Evolutionary conservation across 768 basidiomycete genomes (phyloP), one percentile per base, ranked within the genome.

Genomic region (Gloeophyllum trabeum): DNA sequence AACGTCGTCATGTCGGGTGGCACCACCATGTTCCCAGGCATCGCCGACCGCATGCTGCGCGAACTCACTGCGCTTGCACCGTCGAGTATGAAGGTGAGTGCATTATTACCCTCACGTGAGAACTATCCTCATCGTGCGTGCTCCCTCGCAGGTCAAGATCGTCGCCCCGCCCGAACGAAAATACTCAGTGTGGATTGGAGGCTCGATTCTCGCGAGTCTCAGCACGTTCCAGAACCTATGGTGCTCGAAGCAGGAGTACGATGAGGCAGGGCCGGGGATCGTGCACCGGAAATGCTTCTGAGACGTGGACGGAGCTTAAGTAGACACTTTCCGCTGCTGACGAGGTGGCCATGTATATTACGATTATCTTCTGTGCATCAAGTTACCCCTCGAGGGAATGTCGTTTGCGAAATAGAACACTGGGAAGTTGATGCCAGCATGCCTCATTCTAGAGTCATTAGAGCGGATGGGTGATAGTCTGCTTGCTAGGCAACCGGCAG

Each of bases 161-260:
- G 75, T 78, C 47, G 74, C 76, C 34, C 76, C 79, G 34, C 76
- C 79, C 24, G 79, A 81, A 68, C 62, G 79, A 52, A 81, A 76
- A 60, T 79, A 79, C 71, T 77, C 75, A 39, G 75, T 77, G 63
- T 78, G 75, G 71, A 74, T 74, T 54, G 65, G 64, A 60, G 65
- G 65, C 39, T 65, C 64, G 35, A 66, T 66, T 47, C 55, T 67
- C 45, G 75, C 76, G 23, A 77, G 75, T 18, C 64, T 79, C 41
- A 68, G 66, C 42, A 79, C 76, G 45, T 79, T 79, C 76, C 76
- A 79, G 64, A 76, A 75, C 64, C 70, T 78, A 60, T 79, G 76
- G 75, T 70, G 73, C 54, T 62, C 66, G 44, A 70, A 71, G 61
- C 69, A 71, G 56, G 74, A 76, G 61, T 75, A 75, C 65, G 74